A percentile compares a stretch with the other conserved stretches of the same genome.
phyloP scores from a whole-genome alignment of 805 yeast species.

The Pichia cephalocereana region DNA sequence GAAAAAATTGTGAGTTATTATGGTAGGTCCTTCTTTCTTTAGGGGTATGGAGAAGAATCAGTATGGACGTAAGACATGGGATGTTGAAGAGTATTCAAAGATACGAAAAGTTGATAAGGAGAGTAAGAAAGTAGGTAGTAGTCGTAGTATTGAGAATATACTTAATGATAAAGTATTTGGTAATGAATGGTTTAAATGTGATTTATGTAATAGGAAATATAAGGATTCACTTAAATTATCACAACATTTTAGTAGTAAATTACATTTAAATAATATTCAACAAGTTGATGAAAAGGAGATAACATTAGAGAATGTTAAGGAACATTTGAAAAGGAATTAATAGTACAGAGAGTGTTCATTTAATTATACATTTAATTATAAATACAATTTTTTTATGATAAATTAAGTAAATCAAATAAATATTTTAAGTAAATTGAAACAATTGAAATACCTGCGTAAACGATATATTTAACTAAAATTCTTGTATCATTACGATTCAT shows the following conservation, averaged over 20 bases:
- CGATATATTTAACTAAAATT: constrained; percentile 64
- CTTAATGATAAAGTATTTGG: constrained; percentile 7
- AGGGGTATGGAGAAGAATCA: constrained; percentile 4
- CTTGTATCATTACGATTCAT: constrained; percentile 63
- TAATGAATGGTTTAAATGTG: constrained; percentile 68
- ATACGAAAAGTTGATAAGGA: constrained; percentile 1
- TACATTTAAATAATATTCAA: constrained; percentile 43
- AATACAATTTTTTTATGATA: background rate
- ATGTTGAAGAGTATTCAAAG: constrained; percentile 52
- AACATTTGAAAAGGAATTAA: constrained; percentile 2
- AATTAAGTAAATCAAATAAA: background rate
- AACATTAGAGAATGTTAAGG: constrained; percentile 39
- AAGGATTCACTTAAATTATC: constrained; percentile 74
- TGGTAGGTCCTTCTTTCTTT: too few species aligned
- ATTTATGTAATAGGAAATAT: constrained; percentile 67
- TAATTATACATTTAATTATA: too few species aligned
- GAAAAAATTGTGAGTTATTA: too few species aligned
- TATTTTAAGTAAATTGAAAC: constrained; percentile 21
- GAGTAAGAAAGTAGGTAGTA: too few species aligned
- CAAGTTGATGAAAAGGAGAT: constrained; percentile 27
- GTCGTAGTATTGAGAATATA: too few species aligned
- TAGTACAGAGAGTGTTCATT: background rate
- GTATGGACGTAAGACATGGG: constrained; percentile 65
- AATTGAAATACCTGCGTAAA: constrained; percentile 73
- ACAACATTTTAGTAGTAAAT: constrained; percentile 75